Evolutionary conservation across 345 rosid genomes (phyloP).

Genomic region (Nephelium lappaceum): DNA sequence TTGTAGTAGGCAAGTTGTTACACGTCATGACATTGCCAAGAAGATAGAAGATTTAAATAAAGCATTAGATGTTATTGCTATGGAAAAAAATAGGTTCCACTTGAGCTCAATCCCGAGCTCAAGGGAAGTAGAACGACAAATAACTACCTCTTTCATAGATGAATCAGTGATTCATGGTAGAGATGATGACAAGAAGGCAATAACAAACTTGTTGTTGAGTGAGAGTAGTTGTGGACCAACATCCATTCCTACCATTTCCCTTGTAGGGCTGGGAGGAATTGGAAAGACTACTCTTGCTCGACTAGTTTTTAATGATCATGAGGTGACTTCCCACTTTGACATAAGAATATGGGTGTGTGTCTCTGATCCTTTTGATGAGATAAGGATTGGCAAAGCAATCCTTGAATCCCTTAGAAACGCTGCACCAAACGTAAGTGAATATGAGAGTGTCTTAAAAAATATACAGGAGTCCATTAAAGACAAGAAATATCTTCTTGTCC

Average conservation of each 20-base stretch:
- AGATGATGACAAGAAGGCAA: background rate
- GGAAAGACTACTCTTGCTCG: background rate
- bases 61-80: background rate
- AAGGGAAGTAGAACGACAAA: background rate
- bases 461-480: background rate
- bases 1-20: background rate
- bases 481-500: background rate
- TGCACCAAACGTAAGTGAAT: background rate
- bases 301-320: background rate
- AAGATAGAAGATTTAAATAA: background rate
- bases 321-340: background rate
- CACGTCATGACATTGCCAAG: background rate
- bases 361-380: slow-evolving; percentile 4
- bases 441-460: background rate
- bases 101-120: background rate
- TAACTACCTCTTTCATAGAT: background rate
- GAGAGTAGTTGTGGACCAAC: background rate
- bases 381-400: background rate
- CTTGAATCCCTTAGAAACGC: background rate
- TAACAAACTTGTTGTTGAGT: background rate
- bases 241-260: background rate
- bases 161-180: background rate
- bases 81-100: background rate
- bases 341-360: slow-evolving; percentile 7
- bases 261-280: background rate